Conservation (phyloP, 305 asterid genomes). For the Andrographis paniculata region DNA sequence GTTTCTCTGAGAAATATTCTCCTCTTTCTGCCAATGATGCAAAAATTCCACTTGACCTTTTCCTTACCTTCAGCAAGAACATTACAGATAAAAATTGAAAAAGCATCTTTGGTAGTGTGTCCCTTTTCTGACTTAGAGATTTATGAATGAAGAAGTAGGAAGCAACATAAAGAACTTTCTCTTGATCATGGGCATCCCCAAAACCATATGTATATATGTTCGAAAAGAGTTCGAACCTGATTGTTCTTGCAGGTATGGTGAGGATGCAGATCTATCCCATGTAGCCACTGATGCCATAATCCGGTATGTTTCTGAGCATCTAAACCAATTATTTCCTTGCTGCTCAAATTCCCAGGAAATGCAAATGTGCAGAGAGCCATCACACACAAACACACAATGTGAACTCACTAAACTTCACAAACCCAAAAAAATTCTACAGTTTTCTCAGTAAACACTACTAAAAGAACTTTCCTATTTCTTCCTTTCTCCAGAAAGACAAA, state of each 20-base stretch:
- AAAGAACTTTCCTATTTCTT: not conserved
- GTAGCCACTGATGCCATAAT: constrained; percentile 35
- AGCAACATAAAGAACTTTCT: not conserved
- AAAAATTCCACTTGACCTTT: constrained; percentile 41
- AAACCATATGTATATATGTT: too few species aligned
- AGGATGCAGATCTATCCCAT: constrained; percentile 44
- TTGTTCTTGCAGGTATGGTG: constrained; percentile 28
- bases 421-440: not conserved
- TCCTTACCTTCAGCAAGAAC: constrained; percentile 33
- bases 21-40: constrained; percentile 66
- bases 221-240: constrained; percentile 34
- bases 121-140: not conserved
- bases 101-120: too few species aligned
- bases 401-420: not conserved
- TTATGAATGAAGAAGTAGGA: not conserved
- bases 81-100: too few species aligned
- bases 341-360: constrained; percentile 48
- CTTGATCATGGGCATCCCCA: not conserved
- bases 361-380: constrained; percentile 69
- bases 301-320: constrained; percentile 32
- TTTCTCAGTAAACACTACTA: not conserved
- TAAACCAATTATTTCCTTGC: constrained; percentile 28
- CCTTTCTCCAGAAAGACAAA: not conserved
- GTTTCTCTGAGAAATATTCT: constrained; percentile 78
- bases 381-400: not conserved